These are phyloP conservation scores for Pholiota molesta DNA, from an alignment of 768 basidiomycete species.

Conservation along the genomic window DNA sequence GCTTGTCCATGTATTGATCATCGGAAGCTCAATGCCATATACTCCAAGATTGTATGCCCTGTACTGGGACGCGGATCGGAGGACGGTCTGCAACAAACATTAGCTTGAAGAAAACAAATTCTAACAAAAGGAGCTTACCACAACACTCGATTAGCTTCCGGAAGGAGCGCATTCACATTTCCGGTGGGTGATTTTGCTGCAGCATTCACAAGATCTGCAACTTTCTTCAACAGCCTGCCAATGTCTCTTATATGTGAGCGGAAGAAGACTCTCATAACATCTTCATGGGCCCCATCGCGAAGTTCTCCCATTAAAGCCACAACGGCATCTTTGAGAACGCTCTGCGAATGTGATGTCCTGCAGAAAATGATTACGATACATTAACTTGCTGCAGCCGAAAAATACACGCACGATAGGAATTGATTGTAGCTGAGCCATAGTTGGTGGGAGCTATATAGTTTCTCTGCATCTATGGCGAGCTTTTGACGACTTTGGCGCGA, in stretches of 20 bases:
- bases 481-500: slow-evolving; percentile 77
- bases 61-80: slow-evolving; percentile 75
- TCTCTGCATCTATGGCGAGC: slow-evolving; percentile 84
- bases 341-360: slow-evolving; percentile 59
- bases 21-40: slow-evolving; percentile 77
- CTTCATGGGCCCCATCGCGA: slow-evolving; percentile 63
- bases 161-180: slow-evolving; percentile 47
- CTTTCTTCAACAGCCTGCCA: slow-evolving; percentile 66
- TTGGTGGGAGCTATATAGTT: slow-evolving; percentile 77
- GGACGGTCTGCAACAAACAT: slow-evolving; percentile 54
- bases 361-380: neutral
- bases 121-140: slow-evolving; percentile 48
- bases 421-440: slow-evolving; percentile 83
- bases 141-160: slow-evolving; percentile 71
- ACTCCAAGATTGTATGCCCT: slow-evolving; percentile 69
- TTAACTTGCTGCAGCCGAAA: neutral
- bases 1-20: slow-evolving; percentile 86
- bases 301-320: slow-evolving; percentile 65
- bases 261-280: slow-evolving; percentile 86
- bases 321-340: slow-evolving; percentile 73
- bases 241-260: slow-evolving; percentile 66
- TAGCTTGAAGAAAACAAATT: neutral
- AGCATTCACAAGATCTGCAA: slow-evolving; percentile 50
- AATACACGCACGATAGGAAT: slow-evolving; percentile 55
- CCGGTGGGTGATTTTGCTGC: slow-evolving; percentile 46